Conservation (phyloP, 2,329 filamentous ascomycete species). For the Orbilia quercus region DNA sequence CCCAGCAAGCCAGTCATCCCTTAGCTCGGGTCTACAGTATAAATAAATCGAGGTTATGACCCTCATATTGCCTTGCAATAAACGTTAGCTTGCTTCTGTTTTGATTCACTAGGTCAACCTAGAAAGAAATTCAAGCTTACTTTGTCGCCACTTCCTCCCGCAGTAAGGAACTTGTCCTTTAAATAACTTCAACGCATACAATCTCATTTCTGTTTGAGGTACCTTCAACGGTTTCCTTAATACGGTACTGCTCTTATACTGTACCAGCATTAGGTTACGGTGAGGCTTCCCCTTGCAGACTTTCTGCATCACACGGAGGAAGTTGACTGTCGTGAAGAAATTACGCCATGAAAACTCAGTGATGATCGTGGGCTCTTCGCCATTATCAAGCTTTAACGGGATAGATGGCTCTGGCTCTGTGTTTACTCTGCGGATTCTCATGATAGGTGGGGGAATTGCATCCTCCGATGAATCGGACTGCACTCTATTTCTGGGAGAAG, state of each 20-base stretch:
- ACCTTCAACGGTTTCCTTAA: slow-evolving; percentile 91
- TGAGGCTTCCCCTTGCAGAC: slow-evolving; percentile 96
- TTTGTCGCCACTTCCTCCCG: slow-evolving; percentile 96
- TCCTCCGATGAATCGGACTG: slow-evolving; percentile 70
- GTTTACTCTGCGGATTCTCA: slow-evolving; percentile 70
- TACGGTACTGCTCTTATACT: slow-evolving; percentile 94
- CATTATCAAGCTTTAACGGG: slow-evolving; percentile 59
- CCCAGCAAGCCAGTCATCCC: slow-evolving; percentile 94
- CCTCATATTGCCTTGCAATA: slow-evolving; percentile 80
- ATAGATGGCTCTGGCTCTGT: slow-evolving; percentile 58
- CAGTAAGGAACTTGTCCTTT: slow-evolving; percentile 99
- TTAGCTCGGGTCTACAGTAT: slow-evolving; percentile 88
- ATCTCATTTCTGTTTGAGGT: slow-evolving; percentile 83
- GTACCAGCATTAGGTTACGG: slow-evolving; percentile 89
- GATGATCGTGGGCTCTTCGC: slow-evolving; percentile 72
- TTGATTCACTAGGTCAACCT: no score
- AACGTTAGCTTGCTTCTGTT: no score
- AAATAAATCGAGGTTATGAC: slow-evolving; percentile 97
- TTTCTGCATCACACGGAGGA: slow-evolving; percentile 95
- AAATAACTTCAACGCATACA: slow-evolving; percentile 97
- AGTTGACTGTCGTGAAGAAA: slow-evolving; percentile 95
- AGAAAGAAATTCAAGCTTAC: slow-evolving; percentile 25
- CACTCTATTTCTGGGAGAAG: slow-evolving; percentile 56
- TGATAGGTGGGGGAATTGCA: slow-evolving; percentile 84
- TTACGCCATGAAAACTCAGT: slow-evolving; percentile 92